Evolutionary conservation across 2,329 filamentous ascomycete species (phyloP), one percentile per base, ranked within the genome.

Genomic region (Alternaria angustiovoidea): DNA sequence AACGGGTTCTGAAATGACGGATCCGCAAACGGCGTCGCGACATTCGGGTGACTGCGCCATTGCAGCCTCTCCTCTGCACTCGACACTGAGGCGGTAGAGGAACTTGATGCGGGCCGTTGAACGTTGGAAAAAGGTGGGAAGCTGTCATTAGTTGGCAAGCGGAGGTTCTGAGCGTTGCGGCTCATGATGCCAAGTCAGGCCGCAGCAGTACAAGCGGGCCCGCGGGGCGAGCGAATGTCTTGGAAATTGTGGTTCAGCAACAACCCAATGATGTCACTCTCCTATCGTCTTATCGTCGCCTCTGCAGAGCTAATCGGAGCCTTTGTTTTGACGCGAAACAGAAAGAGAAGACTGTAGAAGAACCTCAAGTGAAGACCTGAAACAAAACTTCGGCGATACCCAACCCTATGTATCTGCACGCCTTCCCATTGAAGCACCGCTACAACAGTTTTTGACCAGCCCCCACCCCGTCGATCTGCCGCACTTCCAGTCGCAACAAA

Each of bases 21-120:
- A 20, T 69, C 66, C 4, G 56, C 54, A 38, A 61, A 57, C 4
- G 70, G 70, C 30, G 69, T 66, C 6, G 59, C 47, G 12, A 71
- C 36, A 38, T 57, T 63, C 9, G 62, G 55, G 36, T 73, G 67
- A 38, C 70, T 71, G 12, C 72, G 68, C 72, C 72, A 74, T 60
- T 57, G 57, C 38, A 74, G 34, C 26, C 72, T 54, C 28, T 71
- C 66, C 39, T 61, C 61, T 16, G 65, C 65, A 18, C 68, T 74
- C 18, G 63, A 64, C 5, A 61, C 51, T 7, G 69, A 70, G 11
- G 62, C 65, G 7, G 42, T 42, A 4, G 61, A 57, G 0, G 52
- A 46, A 26, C 58, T 47, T 2, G 48, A 52, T 16, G 34, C 30
- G 7, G 58, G 54, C 11, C 54, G 28, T n/a, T 46, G 42, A 9